Evolutionary conservation across 495 filamentous ascomycete genomes (phyloP), one percentile per base, ranked within the genome.

Genomic region (Xylaria intraflava): DNA sequence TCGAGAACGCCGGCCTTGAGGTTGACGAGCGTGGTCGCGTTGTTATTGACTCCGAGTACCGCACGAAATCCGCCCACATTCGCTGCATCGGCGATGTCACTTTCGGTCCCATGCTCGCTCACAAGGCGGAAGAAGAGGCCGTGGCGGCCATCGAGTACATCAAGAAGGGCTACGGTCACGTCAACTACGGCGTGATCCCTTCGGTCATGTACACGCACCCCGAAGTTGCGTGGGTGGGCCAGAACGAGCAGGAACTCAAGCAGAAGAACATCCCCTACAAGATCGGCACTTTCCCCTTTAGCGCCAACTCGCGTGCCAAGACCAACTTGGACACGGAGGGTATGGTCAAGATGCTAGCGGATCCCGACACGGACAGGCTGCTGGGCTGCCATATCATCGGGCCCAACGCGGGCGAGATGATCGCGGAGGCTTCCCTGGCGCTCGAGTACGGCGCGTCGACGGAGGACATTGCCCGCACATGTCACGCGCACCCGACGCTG

Each of bases 131-230:
- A 76, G 93, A 98, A 77, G 93, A 98, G 77, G 93, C 78, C 49
- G 90, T 96, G 44, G 93, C 93, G 11, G 90, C 82, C 36, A 79
- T 97, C 38, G 93, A 98, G 72, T 97, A 89, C 80, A 90, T 98
- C 73, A 90, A 86, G 74, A 96, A 96, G 78, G 89, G 89, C 56
- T 86, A 92, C 74, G 93, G 93, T 31, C 93, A 98, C 72, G 93
- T 98, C 69, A 98, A 98, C 85, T 98, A 98, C 79, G 88, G 83
- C 67, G 89, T 86, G 73, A 98, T 98, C 69, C 93, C 93, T 57
- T 89, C 87, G 41, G 93, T 98, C 73, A 98, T 98, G 93, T 98
- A 98, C 81, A 97, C 93, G 16, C 86, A 95, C 77, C 93, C 93
- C 48, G 93, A 98, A 71, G 93, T 96, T 56, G 92, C 93, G 31